phyloP scores from a whole-genome alignment of 495 filamentous ascomycete genomes.

The Annulohypoxylon stygium region DNA sequence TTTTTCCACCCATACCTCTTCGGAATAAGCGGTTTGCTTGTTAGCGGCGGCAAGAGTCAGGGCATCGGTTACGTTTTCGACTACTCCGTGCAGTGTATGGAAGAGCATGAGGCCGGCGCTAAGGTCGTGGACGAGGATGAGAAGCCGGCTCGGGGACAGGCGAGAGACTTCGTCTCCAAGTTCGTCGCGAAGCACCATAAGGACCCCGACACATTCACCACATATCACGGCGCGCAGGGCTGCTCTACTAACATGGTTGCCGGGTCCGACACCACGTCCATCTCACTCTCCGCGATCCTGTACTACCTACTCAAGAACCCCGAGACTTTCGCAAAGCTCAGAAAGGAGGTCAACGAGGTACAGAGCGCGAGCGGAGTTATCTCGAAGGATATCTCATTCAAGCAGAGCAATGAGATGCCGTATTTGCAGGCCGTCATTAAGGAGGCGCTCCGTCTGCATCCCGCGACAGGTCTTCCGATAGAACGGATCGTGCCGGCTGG shows the following conservation, averaged over 20 bases:
- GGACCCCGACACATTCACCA: not conserved
- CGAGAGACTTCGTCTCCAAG: not conserved
- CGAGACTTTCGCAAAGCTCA: not conserved
- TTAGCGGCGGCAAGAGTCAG: not conserved
- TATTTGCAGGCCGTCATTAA: slow-evolving; percentile 9
- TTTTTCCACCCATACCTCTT: not conserved
- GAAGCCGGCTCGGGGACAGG: not conserved
- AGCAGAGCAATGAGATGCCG: slow-evolving; percentile 8
- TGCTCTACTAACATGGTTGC: slow-evolving; percentile 1
- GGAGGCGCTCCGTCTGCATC: slow-evolving; percentile 9
- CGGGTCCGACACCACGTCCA: slow-evolving; percentile 2
- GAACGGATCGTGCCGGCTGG: slow-evolving; percentile 2
- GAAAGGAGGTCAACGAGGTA: not conserved
- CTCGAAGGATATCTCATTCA: not conserved
- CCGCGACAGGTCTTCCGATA: slow-evolving; percentile 4
- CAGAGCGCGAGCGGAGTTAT: not conserved
- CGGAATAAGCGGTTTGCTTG: not conserved
- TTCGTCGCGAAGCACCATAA: not conserved
- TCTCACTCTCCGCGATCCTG: not conserved
- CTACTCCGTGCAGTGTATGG: not conserved
- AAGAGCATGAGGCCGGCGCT: not conserved
- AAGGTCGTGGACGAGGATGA: not conserved
- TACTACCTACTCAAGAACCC: slow-evolving; percentile 7
- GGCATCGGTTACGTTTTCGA: not conserved
- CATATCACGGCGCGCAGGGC: not conserved